Evolutionary conservation across 2,329 filamentous ascomycete genomes (phyloP), one percentile per base, ranked within the genome.

Genomic region (Monilinia laxa): DNA sequence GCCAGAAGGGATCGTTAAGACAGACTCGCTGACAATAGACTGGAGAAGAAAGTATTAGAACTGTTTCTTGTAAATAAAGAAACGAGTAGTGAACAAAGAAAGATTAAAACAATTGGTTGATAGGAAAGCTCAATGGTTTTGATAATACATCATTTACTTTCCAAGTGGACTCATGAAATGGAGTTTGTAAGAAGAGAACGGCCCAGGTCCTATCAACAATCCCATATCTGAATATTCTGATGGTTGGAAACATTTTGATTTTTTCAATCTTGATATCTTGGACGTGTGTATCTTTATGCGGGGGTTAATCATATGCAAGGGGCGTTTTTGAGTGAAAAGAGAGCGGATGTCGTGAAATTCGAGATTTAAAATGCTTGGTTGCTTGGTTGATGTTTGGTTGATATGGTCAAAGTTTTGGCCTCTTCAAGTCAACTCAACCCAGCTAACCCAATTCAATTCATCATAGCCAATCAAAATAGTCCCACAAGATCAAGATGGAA

Each of bases 241-340:
- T 64, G 40, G 40, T 64, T 49, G 38, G 52, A 57, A 56, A 64
- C 62, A 64, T 59, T 35, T 59, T 49, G 40, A 42, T 31, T 10
- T 23, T n/a, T 47, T 1, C 49, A 23, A 42, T 31, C 16, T 14
- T 35, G 16, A n/a, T 49, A 14, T 23, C 6, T 52, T 28, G 20
- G 45, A 40, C 31, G n/a, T 51, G 45, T 35, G 31, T 35, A 28
- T 35, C 7, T 38, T 62, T 60, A 51, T 62, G 58, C 58, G 58
- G 58, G 58, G 58, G 4, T 51, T 51, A 35, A 35, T 35, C 31
- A 35, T 4, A 35, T 62, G 47, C 58, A 51, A 62, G 57, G 42
- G 58, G 45, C 23, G 23, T 20, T 23, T 25, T 51, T 20, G 58
- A 45, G 45, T 35, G 28, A 51, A 12, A 38, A 25, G 49, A 38